These are phyloP conservation scores for Physcomitrellopsis africana DNA, from an alignment of 225 moss, liverwort and hornwort genomes.

Conservation along the genomic window DNA sequence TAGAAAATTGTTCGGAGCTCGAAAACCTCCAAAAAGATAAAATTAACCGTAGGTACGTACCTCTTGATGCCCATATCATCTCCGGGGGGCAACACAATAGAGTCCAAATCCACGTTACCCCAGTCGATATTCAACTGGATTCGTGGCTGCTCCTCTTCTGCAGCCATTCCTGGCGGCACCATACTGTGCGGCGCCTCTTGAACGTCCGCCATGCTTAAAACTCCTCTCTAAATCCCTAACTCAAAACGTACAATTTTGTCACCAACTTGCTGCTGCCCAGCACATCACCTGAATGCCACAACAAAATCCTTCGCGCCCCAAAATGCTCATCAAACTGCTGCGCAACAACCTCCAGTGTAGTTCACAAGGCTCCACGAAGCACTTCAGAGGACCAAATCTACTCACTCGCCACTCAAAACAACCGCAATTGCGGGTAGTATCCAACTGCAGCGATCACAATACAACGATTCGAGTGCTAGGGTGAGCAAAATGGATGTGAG, in stretches of 20 bases:
- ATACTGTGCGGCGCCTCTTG: constrained; percentile 82
- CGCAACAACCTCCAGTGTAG: neutral
- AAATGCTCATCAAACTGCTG: constrained; percentile 45
- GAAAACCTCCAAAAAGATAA: constrained; percentile 28
- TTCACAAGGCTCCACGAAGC: neutral
- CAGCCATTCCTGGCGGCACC: constrained; percentile 66
- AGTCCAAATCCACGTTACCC: constrained; percentile 87
- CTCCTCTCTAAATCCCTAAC: constrained; percentile 33
- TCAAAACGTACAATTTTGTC: constrained; percentile 28
- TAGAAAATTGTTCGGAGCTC: neutral
- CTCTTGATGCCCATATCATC: constrained; percentile 93
- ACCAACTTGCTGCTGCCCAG: constrained; percentile 31
- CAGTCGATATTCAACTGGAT: constrained; percentile 88
- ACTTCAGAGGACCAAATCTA: constrained; percentile 9
- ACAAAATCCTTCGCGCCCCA: constrained; percentile 14
- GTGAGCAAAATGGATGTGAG: neutral
- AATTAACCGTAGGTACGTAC: constrained; percentile 42
- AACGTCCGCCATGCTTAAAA: constrained; percentile 70
- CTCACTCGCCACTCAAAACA: constrained; percentile 14
- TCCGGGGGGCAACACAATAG: constrained; percentile 76
- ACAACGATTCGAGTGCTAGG: neutral
- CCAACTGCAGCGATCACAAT: neutral
- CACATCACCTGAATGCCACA: constrained; percentile 39
- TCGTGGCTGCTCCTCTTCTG: constrained; percentile 65
- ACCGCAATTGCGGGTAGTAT: neutral